Evolutionary conservation across 306 rosid genomes (phyloP).

Genomic region (Erythrophleum fordii): DNA sequence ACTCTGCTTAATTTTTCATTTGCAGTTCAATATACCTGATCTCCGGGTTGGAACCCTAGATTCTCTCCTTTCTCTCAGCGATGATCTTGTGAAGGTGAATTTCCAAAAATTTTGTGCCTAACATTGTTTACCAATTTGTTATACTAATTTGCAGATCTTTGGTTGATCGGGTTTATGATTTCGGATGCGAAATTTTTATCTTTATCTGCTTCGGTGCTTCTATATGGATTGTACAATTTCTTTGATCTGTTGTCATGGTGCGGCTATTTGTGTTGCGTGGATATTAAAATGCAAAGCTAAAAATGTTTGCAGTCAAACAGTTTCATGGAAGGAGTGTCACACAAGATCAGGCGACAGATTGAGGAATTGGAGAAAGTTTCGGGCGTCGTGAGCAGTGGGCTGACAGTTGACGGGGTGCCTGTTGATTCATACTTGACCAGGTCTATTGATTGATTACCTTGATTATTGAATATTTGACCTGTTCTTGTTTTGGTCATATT

Average conservation of each 20-base stretch:
- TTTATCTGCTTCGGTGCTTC: background rate
- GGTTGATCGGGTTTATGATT: background rate
- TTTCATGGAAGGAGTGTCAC: constrained; percentile 83
- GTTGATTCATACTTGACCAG: constrained; percentile 94
- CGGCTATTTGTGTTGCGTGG: background rate
- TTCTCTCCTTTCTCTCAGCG: constrained; percentile 97
- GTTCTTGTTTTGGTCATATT: constrained; percentile 6
- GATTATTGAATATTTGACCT: constrained; percentile 18
- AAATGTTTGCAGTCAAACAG: constrained; percentile 66
- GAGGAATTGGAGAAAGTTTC: constrained; percentile 73
- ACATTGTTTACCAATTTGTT: background rate
- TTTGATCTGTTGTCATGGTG: constrained; percentile 30
- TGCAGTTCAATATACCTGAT: constrained; percentile 85
- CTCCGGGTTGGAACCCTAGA: constrained; percentile 98
- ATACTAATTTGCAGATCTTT: background rate
- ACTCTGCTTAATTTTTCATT: background rate
- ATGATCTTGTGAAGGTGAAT: constrained; percentile 86
- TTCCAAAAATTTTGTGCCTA: background rate
- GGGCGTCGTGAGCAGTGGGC: constrained; percentile 60
- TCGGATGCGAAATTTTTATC: background rate
- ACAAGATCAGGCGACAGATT: constrained; percentile 81
- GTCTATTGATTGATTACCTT: constrained; percentile 38
- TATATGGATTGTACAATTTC: background rate
- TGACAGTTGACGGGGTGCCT: constrained; percentile 95
- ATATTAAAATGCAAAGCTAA: constrained; percentile 10